Conservation (phyloP, 2,329 filamentous ascomycete species). For the Elsinoe batatas region DNA sequence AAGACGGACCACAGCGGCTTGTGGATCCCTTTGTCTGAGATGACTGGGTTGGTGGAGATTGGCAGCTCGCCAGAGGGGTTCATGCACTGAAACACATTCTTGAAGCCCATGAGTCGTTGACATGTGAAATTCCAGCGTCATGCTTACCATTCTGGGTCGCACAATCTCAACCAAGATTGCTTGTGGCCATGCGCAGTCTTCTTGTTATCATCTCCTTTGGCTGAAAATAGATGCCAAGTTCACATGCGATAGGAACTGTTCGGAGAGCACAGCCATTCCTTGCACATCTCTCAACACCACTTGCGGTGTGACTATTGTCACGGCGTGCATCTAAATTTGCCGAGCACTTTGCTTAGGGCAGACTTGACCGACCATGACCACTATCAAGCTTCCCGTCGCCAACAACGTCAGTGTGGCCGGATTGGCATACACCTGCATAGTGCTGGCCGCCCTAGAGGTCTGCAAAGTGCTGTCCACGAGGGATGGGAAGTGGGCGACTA, state of each 20-base stretch:
- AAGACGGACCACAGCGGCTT: slow-evolving; percentile 5
- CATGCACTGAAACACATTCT: neutral
- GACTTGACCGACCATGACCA: no score
- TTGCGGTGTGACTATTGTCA: no score
- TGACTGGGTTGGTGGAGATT: neutral
- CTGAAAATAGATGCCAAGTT: neutral
- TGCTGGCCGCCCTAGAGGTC: no score
- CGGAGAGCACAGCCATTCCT: neutral
- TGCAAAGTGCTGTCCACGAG: no score
- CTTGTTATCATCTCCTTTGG: neutral
- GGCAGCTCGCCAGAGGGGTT: neutral
- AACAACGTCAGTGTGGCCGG: no score
- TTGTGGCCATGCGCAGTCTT: neutral
- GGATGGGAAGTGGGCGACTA: no score
- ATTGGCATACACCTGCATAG: no score
- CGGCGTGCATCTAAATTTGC: no score
- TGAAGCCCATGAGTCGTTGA: neutral
- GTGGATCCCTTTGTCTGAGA: slow-evolving; percentile 2
- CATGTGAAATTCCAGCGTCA: neutral
- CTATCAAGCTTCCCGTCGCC: no score
- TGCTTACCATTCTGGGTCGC: neutral
- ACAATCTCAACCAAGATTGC: neutral
- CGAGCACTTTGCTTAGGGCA: no score
- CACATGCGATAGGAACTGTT: neutral
- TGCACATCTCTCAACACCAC: neutral